Conservation (phyloP, 371 early-diverging fungal species). For the Fennellomyces sp. region DNA sequence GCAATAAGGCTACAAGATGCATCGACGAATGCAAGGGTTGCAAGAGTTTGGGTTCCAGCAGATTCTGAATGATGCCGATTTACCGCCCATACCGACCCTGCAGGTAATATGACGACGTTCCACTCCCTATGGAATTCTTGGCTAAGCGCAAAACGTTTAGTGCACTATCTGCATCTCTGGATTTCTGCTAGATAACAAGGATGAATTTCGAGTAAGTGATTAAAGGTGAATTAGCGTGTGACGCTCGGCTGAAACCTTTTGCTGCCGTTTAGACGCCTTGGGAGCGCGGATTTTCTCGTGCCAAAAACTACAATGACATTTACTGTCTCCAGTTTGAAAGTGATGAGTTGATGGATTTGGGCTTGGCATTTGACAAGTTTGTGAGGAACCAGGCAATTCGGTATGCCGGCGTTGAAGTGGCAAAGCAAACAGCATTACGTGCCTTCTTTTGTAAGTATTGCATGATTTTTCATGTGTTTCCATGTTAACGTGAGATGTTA, state of each 20-base stretch:
- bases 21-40: slow-evolving; percentile 50
- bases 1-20: slow-evolving; percentile 53
- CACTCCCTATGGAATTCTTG: neutral
- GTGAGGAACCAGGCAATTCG: slow-evolving; percentile 82
- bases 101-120: slow-evolving; percentile 34
- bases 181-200: slow-evolving; percentile 50
- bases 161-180: slow-evolving; percentile 68
- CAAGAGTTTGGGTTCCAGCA: slow-evolving; percentile 64
- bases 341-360: slow-evolving; percentile 74
- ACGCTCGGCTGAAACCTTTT: neutral
- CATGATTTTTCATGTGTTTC: neutral
- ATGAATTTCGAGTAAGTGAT: slow-evolving; percentile 34
- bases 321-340: slow-evolving; percentile 80
- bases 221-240: neutral
- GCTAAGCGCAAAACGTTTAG: slow-evolving; percentile 22
- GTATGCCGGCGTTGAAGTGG: slow-evolving; percentile 83
- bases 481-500: neutral
- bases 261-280: slow-evolving; percentile 49
- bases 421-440: slow-evolving; percentile 85
- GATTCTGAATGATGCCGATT: slow-evolving; percentile 51
- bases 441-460: slow-evolving; percentile 58
- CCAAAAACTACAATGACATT: slow-evolving; percentile 46
- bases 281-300: slow-evolving; percentile 46
- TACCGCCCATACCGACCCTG: slow-evolving; percentile 63
- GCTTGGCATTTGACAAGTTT: slow-evolving; percentile 78